phyloP scores from a whole-genome alignment of 306 rosid genomes.

The Lathyrus sativus region DNA sequence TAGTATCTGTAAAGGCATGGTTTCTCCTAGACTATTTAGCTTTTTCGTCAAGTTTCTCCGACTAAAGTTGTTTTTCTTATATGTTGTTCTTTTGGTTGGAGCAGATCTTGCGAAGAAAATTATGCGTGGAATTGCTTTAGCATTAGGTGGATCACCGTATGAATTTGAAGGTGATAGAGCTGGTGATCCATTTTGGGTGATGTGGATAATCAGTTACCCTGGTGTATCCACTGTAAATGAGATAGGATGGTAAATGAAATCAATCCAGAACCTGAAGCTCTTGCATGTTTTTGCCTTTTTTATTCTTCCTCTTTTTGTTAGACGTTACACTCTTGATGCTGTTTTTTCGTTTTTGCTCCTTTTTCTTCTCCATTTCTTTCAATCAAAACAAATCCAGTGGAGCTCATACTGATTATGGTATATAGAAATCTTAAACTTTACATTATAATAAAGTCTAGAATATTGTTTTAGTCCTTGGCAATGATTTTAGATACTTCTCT shows the following conservation, averaged over 20 bases:
- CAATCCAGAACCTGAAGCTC: background rate
- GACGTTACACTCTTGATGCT: constrained; percentile 35
- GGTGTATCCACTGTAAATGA: constrained; percentile 55
- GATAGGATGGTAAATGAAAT: constrained; percentile 79
- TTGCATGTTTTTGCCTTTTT: background rate
- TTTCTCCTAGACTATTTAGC: constrained; percentile 22
- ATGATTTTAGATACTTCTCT: constrained; percentile 31
- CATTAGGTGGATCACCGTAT: constrained; percentile 78
- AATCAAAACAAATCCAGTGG: constrained; percentile 58
- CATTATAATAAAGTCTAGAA: constrained; percentile 20
- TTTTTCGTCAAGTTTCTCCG: background rate
- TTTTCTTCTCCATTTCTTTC: constrained; percentile 33
- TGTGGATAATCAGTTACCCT: constrained; percentile 83
- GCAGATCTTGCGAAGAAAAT: constrained; percentile 82
- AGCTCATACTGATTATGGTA: constrained; percentile 93
- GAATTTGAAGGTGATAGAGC: constrained; percentile 95
- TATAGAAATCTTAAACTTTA: constrained; percentile 32
- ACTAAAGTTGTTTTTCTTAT: constrained; percentile 15
- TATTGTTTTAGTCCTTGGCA: constrained; percentile 29
- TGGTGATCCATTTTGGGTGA: constrained; percentile 90
- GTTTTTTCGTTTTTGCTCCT: constrained; percentile 33
- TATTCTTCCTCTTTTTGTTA: background rate
- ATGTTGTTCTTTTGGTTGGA: constrained; percentile 32
- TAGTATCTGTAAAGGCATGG: constrained; percentile 74
- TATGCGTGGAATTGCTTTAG: constrained; percentile 88